Evolutionary conservation across 345 rosid species (phyloP).

Genomic region (Nasturtium officinale): DNA sequence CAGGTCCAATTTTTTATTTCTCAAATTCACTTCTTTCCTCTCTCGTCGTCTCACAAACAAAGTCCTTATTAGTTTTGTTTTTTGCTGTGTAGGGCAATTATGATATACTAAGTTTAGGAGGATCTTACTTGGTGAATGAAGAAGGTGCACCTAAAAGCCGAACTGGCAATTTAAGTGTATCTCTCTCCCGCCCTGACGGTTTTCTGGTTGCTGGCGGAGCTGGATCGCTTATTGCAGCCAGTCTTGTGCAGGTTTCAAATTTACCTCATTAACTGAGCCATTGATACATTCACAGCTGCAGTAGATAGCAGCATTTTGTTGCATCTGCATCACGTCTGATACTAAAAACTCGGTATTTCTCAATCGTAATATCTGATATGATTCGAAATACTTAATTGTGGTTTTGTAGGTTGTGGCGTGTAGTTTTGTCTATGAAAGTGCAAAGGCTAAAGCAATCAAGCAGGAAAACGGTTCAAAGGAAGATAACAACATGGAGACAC

Average conservation of each 20-base stretch:
- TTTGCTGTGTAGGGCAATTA: slow-evolving; percentile 61
- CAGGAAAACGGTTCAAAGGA: slow-evolving; percentile 34
- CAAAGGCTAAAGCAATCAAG: slow-evolving; percentile 45
- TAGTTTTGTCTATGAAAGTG: slow-evolving; percentile 72
- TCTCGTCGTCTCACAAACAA: not conserved
- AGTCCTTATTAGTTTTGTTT: not conserved
- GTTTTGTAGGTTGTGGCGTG: slow-evolving; percentile 74
- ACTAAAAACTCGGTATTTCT: not conserved
- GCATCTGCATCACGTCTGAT: slow-evolving; percentile 1
- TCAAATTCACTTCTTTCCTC: not conserved
- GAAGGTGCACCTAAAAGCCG: slow-evolving; percentile 74
- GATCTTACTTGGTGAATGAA: slow-evolving; percentile 83
- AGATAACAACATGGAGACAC: slow-evolving; percentile 42
- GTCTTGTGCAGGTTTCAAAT: slow-evolving; percentile 72
- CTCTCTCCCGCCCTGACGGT: slow-evolving; percentile 78
- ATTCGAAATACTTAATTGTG: not conserved
- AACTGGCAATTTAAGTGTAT: slow-evolving; percentile 83
- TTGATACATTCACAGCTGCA: not conserved
- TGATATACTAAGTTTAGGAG: slow-evolving; percentile 82
- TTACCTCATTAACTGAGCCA: not conserved
- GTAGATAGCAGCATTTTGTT: not conserved
- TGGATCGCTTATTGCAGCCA: slow-evolving; percentile 68
- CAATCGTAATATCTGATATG: not conserved
- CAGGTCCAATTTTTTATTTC: slow-evolving; percentile 55
- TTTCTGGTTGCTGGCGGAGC: slow-evolving; percentile 79